A percentile compares a stretch with the other conserved stretches of the same genome.
Conservation (phyloP, 2,329 filamentous ascomycete genomes). For the Cryphonectria nitschkei region DNA sequence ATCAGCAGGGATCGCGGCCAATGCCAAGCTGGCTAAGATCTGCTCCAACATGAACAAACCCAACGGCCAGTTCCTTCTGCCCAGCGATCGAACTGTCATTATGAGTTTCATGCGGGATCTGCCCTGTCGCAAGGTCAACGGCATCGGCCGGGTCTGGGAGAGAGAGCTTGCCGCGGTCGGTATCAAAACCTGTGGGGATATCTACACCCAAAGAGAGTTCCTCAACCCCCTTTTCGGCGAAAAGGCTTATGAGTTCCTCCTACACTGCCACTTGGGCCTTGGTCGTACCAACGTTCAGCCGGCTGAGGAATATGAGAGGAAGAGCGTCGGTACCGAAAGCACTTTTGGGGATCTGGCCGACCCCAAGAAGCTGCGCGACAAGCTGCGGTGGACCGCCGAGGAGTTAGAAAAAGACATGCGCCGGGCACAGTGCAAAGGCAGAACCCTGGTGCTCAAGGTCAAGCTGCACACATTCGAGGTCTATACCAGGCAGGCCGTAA, state of each 20-base stretch:
- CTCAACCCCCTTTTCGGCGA: conserved; percentile 83
- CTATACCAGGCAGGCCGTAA: conserved; percentile 77
- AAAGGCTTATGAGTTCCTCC: conserved; percentile 85
- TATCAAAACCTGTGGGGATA: conserved; percentile 85
- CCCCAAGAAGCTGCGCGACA: conserved; percentile 69
- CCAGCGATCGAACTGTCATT: conserved; percentile 72
- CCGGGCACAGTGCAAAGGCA: conserved; percentile 80
- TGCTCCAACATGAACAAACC: conserved; percentile 96
- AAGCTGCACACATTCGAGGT: conserved; percentile 96
- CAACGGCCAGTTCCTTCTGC: conserved; percentile 83
- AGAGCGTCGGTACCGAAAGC: conserved; percentile 91
- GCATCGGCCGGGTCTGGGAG: conserved; percentile 92
- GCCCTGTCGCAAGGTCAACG: conserved; percentile 89
- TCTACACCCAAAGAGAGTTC: conserved; percentile 75
- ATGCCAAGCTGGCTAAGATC: conserved; percentile 93
- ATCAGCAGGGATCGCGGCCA: conserved; percentile 91
- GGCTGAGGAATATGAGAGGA: conserved; percentile 86
- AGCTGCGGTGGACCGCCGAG: conserved; percentile 79
- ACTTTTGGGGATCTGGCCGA: conserved; percentile 84
- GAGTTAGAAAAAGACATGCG: conserved; percentile 86
- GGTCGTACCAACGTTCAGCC: conserved; percentile 85
- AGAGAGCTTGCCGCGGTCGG: conserved; percentile 87
- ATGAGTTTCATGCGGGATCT: conserved; percentile 85
- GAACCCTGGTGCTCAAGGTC: conserved; percentile 89
- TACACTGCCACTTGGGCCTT: conserved; percentile 82